Evolutionary conservation across 192 early-diverging fungal genomes (phyloP).

Genomic region (Podila epicladia): DNA sequence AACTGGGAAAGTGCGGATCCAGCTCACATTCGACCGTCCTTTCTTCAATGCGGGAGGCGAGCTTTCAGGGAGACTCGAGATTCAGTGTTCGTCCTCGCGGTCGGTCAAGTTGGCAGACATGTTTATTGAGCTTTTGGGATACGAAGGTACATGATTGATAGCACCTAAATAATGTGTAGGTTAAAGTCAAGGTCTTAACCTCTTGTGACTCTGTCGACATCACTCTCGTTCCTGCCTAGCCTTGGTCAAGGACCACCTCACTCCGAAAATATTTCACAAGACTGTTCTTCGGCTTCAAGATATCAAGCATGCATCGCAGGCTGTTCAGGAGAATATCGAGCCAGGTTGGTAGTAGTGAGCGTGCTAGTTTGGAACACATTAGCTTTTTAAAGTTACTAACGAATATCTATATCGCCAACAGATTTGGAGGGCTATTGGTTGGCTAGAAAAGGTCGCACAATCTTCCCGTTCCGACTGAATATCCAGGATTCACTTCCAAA

Average conservation of each 20-base stretch:
- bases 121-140: conserved; percentile 41
- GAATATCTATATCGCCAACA: too few species aligned
- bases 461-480: conserved; percentile 45
- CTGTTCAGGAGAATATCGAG: conserved; percentile 37
- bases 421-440: conserved; percentile 40
- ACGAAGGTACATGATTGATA: conserved; percentile 23
- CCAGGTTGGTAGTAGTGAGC: conserved; percentile 16
- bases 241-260: conserved; percentile 31
- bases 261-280: conserved; percentile 43
- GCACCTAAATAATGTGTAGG: too few species aligned
- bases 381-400: too few species aligned
- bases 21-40: conserved; percentile 39
- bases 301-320: conserved; percentile 34
- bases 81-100: conserved; percentile 40
- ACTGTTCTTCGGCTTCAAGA: conserved; percentile 36
- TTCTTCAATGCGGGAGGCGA: conserved; percentile 52
- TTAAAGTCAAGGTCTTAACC: neutral
- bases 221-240: conserved; percentile 3
- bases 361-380: too few species aligned
- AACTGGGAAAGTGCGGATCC: conserved; percentile 40
- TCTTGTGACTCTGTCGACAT: neutral
- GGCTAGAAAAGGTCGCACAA: conserved; percentile 43
- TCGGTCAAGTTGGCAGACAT: conserved; percentile 45
- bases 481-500: conserved; percentile 42
- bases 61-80: conserved; percentile 39